Conservation (phyloP, 23 red algal species). For the Chondrus crispus region DNA sequence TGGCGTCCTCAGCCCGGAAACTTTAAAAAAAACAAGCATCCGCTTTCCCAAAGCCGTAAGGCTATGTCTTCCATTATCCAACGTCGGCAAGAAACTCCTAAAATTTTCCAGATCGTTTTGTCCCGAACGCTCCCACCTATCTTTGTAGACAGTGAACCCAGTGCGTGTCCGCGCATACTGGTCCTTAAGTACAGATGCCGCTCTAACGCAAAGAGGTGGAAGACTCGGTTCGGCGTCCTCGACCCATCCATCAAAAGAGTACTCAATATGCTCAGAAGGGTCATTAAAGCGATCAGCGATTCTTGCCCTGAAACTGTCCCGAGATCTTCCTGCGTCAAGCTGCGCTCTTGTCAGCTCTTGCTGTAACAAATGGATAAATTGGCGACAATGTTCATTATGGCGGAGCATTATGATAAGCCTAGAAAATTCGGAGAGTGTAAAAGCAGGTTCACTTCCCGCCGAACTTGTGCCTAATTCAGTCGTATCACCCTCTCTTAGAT, state of each 20-base stretch:
- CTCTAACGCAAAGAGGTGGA: neutral
- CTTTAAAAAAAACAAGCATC: neutral
- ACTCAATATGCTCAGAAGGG: neutral
- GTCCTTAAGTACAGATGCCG: neutral
- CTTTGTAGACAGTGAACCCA: neutral
- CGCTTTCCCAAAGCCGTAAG: neutral
- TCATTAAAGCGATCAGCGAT: neutral
- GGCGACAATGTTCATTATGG: no score
- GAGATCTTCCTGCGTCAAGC: neutral
- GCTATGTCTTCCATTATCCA: neutral
- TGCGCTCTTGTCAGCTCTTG: neutral
- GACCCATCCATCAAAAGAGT: neutral
- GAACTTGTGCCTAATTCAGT: no score
- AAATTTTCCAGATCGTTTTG: neutral
- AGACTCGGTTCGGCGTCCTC: neutral
- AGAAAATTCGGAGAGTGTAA: neutral
- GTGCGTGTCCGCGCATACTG: neutral
- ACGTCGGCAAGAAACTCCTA: neutral
- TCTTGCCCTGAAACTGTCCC: neutral
- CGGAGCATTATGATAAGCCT: neutral
- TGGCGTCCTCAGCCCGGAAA: neutral
- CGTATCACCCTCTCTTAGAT: no score
- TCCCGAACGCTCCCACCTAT: neutral
- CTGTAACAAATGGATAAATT: no score
- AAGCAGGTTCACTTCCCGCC: no score